Conservation (phyloP, 768 basidiomycete genomes). For the Podaxis sp. region DNA sequence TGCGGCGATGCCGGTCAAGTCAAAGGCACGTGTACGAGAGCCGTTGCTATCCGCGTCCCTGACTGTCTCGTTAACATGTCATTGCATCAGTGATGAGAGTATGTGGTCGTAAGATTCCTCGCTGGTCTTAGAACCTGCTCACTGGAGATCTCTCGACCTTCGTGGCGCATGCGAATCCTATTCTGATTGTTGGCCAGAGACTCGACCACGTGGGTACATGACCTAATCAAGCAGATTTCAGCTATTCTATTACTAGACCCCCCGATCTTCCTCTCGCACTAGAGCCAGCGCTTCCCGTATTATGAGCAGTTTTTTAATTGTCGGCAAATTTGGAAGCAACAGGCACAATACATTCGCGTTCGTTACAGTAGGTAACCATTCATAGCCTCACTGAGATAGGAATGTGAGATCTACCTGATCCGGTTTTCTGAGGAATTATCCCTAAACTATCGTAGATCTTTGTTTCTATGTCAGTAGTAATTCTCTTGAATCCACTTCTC, state of each 20-base stretch:
- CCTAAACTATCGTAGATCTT: constrained; percentile 7
- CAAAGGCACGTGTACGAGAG: constrained; percentile 10
- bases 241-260: not conserved
- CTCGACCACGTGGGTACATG: not conserved
- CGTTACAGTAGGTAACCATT: constrained; percentile 12
- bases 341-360: constrained; percentile 7
- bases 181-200: not conserved
- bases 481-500: constrained; percentile 7
- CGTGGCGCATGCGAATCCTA: not conserved
- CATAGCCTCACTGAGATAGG: not conserved
- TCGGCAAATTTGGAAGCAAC: not conserved
- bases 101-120: not conserved
- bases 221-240: not conserved
- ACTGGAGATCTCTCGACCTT: not conserved
- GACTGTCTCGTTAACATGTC: not conserved
- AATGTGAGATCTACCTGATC: constrained; percentile 15
- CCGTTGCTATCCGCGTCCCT: constrained; percentile 4
- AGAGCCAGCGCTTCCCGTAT: not conserved
- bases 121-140: not conserved
- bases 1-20: constrained; percentile 8
- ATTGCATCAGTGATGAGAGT: constrained; percentile 1
- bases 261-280: not conserved
- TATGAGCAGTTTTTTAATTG: constrained; percentile 7
- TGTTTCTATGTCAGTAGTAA: constrained; percentile 5
- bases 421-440: not conserved